phyloP scores from a whole-genome alignment of 202 grass and related monocot genomes.

The Panicum hallii region DNA sequence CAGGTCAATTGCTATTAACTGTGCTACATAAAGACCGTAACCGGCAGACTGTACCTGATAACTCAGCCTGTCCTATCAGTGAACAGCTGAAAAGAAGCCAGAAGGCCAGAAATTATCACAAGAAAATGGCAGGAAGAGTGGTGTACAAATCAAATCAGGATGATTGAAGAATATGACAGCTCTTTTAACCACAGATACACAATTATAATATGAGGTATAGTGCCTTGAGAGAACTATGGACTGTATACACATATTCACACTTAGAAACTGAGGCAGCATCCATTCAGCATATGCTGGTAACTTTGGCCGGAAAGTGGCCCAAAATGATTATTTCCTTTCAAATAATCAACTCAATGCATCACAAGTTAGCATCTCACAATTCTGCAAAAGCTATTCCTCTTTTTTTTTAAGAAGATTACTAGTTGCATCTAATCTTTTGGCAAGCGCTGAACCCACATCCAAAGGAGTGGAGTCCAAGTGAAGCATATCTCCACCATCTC shows the following conservation, averaged over 20 bases:
- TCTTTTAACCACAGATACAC: constrained; percentile 31
- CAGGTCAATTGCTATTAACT: constrained; percentile 23
- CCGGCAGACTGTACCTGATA: constrained; percentile 18
- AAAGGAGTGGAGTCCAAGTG: constrained; percentile 58
- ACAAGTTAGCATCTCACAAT: constrained; percentile 26
- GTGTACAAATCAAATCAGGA: constrained; percentile 27
- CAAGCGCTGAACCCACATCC: constrained; percentile 22
- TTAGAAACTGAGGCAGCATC: constrained; percentile 38
- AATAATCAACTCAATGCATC: constrained; percentile 22
- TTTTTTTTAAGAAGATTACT: neutral
- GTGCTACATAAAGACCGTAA: constrained; percentile 30
- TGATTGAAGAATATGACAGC: constrained; percentile 37
- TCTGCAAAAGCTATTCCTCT: neutral
- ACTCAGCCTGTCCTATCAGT: constrained; percentile 30
- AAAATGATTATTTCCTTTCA: constrained; percentile 13
- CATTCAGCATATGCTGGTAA: constrained; percentile 45
- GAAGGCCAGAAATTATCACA: constrained; percentile 30
- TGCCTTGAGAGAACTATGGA: constrained; percentile 19
- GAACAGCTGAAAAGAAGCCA: constrained; percentile 7
- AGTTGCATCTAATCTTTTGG: constrained; percentile 39
- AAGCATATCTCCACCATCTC: constrained; percentile 39
- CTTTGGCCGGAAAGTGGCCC: neutral
- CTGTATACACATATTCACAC: constrained; percentile 28
- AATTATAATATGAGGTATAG: constrained; percentile 19
- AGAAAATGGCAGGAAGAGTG: neutral